A percentile compares a stretch with the other conserved stretches of the same genome.
Evolutionary conservation across 148 eudicot genomes (phyloP).

Genomic region (Nepenthes mirabilis): DNA sequence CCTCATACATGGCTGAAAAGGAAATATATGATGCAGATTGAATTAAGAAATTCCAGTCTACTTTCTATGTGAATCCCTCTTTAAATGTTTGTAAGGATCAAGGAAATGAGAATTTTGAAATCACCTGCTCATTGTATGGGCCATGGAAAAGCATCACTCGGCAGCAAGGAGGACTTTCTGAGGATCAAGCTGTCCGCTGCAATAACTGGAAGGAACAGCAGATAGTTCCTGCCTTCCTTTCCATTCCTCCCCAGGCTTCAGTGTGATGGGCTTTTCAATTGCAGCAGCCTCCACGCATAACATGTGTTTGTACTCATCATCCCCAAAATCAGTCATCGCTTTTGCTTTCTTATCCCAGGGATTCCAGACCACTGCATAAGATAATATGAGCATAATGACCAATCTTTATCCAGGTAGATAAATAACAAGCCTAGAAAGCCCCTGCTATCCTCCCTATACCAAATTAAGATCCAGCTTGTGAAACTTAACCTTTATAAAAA

Average conservation of each 20-base stretch:
- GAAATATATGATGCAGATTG: too few relatives aligned
- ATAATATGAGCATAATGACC: not conserved
- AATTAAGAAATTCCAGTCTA: not conserved
- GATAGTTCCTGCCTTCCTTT: constrained; percentile 76
- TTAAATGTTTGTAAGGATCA: not conserved
- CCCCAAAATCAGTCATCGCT: constrained; percentile 80
- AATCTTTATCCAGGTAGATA: not conserved
- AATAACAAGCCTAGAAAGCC: not conserved
- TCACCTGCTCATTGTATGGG: constrained; percentile 36
- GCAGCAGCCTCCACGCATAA: constrained; percentile 89
- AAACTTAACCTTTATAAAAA: too few relatives aligned
- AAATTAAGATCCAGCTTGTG: too few relatives aligned
- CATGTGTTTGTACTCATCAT: constrained; percentile 86
- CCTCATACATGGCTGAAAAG: too few relatives aligned
- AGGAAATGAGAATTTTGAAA: not conserved
- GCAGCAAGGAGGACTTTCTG: constrained; percentile 42
- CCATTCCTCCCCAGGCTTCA: constrained; percentile 94
- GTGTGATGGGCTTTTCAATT: constrained; percentile 66
- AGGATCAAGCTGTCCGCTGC: constrained; percentile 90
- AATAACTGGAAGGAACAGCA: constrained; percentile 80
- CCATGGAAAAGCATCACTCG: constrained; percentile 14
- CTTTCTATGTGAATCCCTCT: not conserved
- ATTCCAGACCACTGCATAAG: constrained; percentile 75
- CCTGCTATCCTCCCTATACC: too few relatives aligned
- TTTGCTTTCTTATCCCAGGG: constrained; percentile 97